Percentiles rank a stretch among this genome's conserved stretches.
phyloP scores from a whole-genome alignment of 495 filamentous ascomycete species.

The Tuber borchii region DNA sequence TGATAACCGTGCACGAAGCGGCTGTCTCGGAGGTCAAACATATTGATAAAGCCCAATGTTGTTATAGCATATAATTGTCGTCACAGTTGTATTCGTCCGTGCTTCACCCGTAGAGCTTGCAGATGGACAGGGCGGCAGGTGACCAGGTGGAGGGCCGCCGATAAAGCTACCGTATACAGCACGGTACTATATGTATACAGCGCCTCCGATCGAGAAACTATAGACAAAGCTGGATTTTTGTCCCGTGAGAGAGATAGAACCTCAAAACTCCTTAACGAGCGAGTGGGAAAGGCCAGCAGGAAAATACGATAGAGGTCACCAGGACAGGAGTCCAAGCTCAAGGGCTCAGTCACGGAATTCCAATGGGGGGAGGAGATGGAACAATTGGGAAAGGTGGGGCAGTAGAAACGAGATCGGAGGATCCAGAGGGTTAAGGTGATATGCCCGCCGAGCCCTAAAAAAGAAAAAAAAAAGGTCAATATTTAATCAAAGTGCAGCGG shows the following conservation, averaged over 20 bases:
- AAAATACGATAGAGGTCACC: not conserved
- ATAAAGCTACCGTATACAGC: not conserved
- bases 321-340: not conserved
- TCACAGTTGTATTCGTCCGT: not conserved
- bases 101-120: not conserved
- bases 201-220: not conserved
- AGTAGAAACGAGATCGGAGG: not conserved
- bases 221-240: not conserved
- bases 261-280: not conserved
- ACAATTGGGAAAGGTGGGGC: not conserved
- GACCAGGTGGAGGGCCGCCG: not conserved
- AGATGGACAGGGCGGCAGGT: not conserved
- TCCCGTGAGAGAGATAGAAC: not conserved
- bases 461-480: not conserved
- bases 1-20: not conserved
- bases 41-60: not conserved
- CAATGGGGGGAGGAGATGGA: not conserved
- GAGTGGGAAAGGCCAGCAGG: not conserved
- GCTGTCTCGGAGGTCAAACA: not conserved
- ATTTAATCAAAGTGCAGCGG: not conserved
- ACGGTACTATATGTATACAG: not conserved
- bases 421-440: not conserved
- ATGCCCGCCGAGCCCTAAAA: not conserved
- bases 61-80: not conserved
- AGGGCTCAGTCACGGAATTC: not conserved